A percentile compares a stretch with the other conserved stretches of the same genome.
Conservation (phyloP, 257 asterid species). For the Solanum phureja region DNA sequence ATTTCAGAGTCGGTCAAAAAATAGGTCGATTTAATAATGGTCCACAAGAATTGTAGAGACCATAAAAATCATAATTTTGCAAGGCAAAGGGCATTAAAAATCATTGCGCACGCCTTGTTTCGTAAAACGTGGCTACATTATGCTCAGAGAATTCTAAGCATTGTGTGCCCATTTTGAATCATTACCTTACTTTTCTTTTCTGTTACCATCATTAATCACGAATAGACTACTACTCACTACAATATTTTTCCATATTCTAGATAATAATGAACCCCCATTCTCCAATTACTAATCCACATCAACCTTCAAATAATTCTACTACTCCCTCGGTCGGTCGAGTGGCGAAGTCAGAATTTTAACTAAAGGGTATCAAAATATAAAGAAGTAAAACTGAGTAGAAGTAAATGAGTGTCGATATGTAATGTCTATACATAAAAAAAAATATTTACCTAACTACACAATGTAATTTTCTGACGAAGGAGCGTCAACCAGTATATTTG, state of each 20-base stretch:
- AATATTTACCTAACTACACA: background rate
- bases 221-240: background rate
- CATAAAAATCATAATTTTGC: background rate
- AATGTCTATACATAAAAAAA: no score
- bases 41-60: background rate
- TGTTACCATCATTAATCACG: slow-evolving; percentile 1
- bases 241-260: background rate
- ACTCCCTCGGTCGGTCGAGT: background rate
- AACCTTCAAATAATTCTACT: background rate
- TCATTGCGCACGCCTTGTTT: slow-evolving; percentile 39
- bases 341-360: background rate
- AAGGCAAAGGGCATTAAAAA: slow-evolving; percentile 8
- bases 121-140: slow-evolving; percentile 28
- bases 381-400: no score
- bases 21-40: background rate
- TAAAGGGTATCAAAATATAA: no score
- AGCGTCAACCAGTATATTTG: background rate
- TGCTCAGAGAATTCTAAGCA: slow-evolving; percentile 19
- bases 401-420: background rate
- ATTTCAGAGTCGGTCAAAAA: background rate
- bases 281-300: background rate
- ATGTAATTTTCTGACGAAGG: no score
- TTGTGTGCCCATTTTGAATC: slow-evolving; percentile 2
- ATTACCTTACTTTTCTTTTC: background rate
- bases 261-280: background rate